These are phyloP conservation scores for Hypomontagnella submonticulosa DNA, from an alignment of 495 filamentous ascomycete species.

Conservation along the genomic window DNA sequence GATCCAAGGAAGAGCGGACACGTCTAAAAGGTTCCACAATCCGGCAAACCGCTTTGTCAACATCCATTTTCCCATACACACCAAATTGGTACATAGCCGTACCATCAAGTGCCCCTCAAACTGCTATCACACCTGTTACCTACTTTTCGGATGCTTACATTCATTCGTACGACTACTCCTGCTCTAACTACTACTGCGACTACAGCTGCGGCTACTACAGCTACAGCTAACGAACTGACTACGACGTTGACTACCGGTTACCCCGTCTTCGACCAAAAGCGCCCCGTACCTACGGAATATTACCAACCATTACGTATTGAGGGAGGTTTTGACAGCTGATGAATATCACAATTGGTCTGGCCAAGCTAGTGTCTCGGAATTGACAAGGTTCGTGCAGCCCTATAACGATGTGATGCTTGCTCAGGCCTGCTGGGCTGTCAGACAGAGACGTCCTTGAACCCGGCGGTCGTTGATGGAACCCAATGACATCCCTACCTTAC, in stretches of 20 bases:
- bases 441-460: constrained; percentile 1
- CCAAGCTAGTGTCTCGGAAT: constrained; percentile 43
- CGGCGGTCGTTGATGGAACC: constrained; percentile 14
- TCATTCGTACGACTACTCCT: constrained; percentile 11
- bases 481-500: constrained; percentile 1
- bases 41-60: constrained; percentile 30
- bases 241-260: background rate
- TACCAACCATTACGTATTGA: constrained; percentile 17
- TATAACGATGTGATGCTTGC: constrained; percentile 18
- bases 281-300: constrained; percentile 4
- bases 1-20: constrained; percentile 41
- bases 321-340: constrained; percentile 18
- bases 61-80: constrained; percentile 13
- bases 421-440: background rate
- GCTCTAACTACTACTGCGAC: background rate
- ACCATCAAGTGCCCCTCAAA: constrained; percentile 9
- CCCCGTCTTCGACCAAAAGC: background rate
- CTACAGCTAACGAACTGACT: background rate
- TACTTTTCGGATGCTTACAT: constrained; percentile 3
- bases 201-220: background rate
- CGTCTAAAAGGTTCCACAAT: constrained; percentile 42
- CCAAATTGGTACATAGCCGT: constrained; percentile 26
- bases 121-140: too few relatives aligned
- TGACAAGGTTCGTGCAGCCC: constrained; percentile 46
- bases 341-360: constrained; percentile 41